Evolutionary conservation across 2,329 filamentous ascomycete species (phyloP), one percentile per base, ranked within the genome.

Genomic region (Pochonia chlamydosporia): DNA sequence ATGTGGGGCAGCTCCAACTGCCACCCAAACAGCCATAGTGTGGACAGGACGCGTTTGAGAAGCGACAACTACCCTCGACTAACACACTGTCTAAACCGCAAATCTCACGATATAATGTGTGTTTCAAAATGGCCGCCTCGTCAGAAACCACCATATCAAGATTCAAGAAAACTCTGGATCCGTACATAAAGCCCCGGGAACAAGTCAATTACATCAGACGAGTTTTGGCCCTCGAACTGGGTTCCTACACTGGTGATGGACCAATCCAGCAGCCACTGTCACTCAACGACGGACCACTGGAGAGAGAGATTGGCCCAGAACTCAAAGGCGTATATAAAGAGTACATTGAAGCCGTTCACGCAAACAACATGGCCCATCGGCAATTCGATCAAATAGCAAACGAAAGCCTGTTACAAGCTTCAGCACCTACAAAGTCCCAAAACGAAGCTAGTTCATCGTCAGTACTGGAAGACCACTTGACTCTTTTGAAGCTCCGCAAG

Each of bases 181-280:
- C 76, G 4, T 81, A 73, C 50, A 67, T 83, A 47, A 78, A 76
- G 44, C 71, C 76, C 24, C 72, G 79, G 23, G 78, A 82, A 48
- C 77, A 84, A 54, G 70, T 74, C 42, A 67, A 73, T 30, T 75
- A 76, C 40, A 76, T 84, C 47, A 71, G 78, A 51, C 75, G 74
- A 43, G 65, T 81, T 25, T 58, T 82, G 40, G 71, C 76, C 36
- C 69, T 76, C 18, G 72, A 82, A 52, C 64, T 85, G 4, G 71
- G 70, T 24, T 69, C 73, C 20, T 72, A 68, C 52, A 58, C 76
- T 16, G 63, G 70, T 14, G 63, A 69, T 50, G 69, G 65, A n/a
- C 62, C 69, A 24, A 59, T 70, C 42, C 63, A 61, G 37, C 67
- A 65, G 20, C 74, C 74, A 10, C 60, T 81, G 20, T 73, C 77